Evolutionary conservation across 2,329 filamentous ascomycete genomes (phyloP).

Genomic region (Cordyceps farinosa): DNA sequence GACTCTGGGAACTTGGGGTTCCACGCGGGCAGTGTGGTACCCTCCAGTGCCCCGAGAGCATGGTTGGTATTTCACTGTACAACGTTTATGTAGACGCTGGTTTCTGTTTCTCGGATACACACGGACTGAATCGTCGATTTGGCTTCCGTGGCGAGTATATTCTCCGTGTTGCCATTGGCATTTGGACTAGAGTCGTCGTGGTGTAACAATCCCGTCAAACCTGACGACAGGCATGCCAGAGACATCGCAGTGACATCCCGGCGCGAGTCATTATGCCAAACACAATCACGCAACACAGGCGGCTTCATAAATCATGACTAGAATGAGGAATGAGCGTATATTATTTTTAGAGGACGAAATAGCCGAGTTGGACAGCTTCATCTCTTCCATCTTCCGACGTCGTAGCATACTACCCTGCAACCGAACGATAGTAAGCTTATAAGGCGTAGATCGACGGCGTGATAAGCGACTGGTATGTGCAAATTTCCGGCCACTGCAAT

Average conservation of each 20-base stretch:
- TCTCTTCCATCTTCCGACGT: not conserved
- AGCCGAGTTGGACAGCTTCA: not conserved
- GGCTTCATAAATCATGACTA: not conserved
- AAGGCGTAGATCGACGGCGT: not conserved
- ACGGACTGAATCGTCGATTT: too few species aligned
- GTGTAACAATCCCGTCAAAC: not conserved
- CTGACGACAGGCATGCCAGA: not conserved
- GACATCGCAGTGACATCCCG: not conserved
- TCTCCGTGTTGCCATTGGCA: too few species aligned
- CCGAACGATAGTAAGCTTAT: too few species aligned
- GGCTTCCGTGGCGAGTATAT: too few species aligned
- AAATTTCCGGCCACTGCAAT: conserved; percentile 4
- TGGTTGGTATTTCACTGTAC: not conserved
- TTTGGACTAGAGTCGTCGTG: not conserved
- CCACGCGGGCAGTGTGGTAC: not conserved
- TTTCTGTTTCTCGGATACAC: not conserved
- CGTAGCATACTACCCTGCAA: not conserved
- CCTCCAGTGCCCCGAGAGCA: not conserved
- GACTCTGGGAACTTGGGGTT: not conserved
- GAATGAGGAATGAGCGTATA: not conserved
- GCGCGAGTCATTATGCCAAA: not conserved
- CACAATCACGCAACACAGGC: not conserved
- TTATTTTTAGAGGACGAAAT: not conserved
- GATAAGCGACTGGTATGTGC: conserved; percentile 2
- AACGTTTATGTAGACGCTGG: not conserved